Percentiles rank a stretch among this genome's conserved stretches.
These are phyloP conservation scores for Passalora sequoiae DNA, from an alignment of 2,329 filamentous ascomycete species.

Conservation along the genomic window DNA sequence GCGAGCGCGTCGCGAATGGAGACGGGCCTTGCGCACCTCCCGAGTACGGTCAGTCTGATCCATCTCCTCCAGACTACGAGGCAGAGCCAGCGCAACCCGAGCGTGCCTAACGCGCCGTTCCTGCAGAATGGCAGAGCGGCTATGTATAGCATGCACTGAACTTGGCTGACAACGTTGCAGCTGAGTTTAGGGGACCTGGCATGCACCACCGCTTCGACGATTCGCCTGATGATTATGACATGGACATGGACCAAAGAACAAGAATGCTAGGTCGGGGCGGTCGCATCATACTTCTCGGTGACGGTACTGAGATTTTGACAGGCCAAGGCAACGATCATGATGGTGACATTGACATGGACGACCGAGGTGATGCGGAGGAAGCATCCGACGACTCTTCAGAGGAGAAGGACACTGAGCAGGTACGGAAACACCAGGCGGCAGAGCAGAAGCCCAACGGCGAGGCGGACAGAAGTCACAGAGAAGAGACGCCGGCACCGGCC, in stretches of 20 bases:
- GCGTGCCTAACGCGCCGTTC: slow-evolving; percentile 1
- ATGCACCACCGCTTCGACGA: slow-evolving; percentile 48
- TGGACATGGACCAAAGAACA: slow-evolving; percentile 65
- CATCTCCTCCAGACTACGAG: slow-evolving; percentile 15
- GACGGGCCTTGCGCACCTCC: slow-evolving; percentile 97
- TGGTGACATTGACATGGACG: slow-evolving; percentile 82
- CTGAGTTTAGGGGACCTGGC: slow-evolving; percentile 49
- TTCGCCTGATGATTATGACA: slow-evolving; percentile 60
- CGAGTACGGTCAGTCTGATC: slow-evolving; percentile 86
- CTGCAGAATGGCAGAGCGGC: slow-evolving; percentile 3
- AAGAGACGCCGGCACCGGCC: slow-evolving; percentile 50
- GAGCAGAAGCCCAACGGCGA: slow-evolving; percentile 23
- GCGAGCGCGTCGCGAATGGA: slow-evolving; percentile 87
- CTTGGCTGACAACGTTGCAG: slow-evolving; percentile 33
- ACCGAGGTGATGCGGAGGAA: slow-evolving; percentile 57
- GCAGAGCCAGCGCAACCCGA: background rate
- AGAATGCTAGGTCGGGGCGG: slow-evolving; percentile 64
- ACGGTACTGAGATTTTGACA: slow-evolving; percentile 87
- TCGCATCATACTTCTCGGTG: slow-evolving; percentile 88
- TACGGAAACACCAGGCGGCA: slow-evolving; percentile 57
- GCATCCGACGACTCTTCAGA: slow-evolving; percentile 48
- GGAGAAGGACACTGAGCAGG: slow-evolving; percentile 81
- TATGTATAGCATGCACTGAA: slow-evolving; percentile 4
- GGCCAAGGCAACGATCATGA: slow-evolving; percentile 53
- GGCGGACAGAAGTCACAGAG: slow-evolving; percentile 38